These are phyloP conservation scores for Dendrobium nobile DNA, from an alignment of 106 monocot species.

Conservation along the genomic window DNA sequence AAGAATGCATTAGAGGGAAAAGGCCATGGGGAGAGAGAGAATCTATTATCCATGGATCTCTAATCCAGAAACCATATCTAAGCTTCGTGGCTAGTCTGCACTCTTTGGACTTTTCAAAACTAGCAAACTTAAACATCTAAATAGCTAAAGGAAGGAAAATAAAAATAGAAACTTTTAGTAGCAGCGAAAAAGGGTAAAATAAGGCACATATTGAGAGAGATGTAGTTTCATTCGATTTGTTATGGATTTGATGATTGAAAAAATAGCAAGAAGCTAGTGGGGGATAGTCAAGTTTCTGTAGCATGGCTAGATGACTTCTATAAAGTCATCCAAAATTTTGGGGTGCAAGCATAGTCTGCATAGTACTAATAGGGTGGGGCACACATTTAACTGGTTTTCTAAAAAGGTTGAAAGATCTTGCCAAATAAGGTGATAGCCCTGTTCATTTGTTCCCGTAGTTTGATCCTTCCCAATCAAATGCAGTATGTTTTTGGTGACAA, in stretches of 20 bases:
- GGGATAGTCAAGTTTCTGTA: too few species aligned
- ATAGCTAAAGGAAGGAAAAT: background rate
- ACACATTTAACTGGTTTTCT: too few species aligned
- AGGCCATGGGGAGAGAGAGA: slow-evolving; percentile 26
- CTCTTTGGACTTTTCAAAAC: slow-evolving; percentile 11
- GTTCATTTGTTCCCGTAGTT: too few species aligned
- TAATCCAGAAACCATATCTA: slow-evolving; percentile 20
- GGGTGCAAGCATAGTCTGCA: too few species aligned
- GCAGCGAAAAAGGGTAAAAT: background rate
- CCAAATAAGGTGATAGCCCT: too few species aligned
- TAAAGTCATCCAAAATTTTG: too few species aligned
- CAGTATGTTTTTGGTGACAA: too few species aligned
- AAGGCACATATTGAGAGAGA: background rate
- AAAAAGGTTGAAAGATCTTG: too few species aligned
- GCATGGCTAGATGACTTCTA: too few species aligned
- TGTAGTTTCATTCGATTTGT: background rate
- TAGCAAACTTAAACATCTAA: background rate
- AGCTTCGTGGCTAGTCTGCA: slow-evolving; percentile 17
- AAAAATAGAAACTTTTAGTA: background rate
- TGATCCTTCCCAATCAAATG: too few species aligned
- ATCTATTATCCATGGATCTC: slow-evolving; percentile 28
- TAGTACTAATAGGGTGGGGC: too few species aligned
- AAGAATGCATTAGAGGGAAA: slow-evolving; percentile 15
- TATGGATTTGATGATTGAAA: background rate
- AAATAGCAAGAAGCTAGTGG: background rate